These are phyloP conservation scores for Trichosanthes truncata DNA, from an alignment of 306 rosid genomes.

Conservation along the genomic window DNA sequence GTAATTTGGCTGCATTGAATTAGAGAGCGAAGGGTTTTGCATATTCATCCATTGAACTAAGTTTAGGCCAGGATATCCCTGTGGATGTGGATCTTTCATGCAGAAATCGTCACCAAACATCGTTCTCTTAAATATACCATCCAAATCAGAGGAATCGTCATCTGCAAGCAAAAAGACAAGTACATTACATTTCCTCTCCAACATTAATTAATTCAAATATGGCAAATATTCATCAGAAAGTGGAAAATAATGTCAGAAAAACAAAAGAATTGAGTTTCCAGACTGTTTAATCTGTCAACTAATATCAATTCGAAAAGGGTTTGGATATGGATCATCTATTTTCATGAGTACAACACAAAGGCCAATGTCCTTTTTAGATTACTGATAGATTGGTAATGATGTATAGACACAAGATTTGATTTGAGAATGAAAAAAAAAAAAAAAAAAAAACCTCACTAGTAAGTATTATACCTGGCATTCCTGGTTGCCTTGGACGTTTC, in stretches of 20 bases:
- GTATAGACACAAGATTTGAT: not conserved
- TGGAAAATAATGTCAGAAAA: not conserved
- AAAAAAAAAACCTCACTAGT: not conserved
- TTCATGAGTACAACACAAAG: not conserved
- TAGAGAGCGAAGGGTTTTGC: constrained; percentile 61
- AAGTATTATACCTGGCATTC: constrained; percentile 66
- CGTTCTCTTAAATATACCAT: constrained; percentile 55
- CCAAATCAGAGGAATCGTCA: constrained; percentile 63
- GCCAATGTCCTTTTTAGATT: not conserved
- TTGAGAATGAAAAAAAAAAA: not conserved
- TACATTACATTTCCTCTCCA: not conserved
- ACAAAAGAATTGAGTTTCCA: not conserved
- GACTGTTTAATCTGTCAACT: not conserved
- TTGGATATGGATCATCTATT: not conserved
- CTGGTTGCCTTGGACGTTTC: constrained; percentile 78
- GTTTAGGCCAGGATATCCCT: constrained; percentile 68
- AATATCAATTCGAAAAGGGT: not conserved
- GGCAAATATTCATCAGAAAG: not conserved
- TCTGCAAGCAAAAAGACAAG: constrained; percentile 24
- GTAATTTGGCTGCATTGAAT: constrained; percentile 62
- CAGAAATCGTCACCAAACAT: constrained; percentile 72
- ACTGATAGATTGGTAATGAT: not conserved
- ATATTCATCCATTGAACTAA: constrained; percentile 97
- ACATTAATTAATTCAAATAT: not conserved
- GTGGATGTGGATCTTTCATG: constrained; percentile 83